Evolutionary conservation across 768 basidiomycete species (phyloP).

Genomic region (Trametes maxima): DNA sequence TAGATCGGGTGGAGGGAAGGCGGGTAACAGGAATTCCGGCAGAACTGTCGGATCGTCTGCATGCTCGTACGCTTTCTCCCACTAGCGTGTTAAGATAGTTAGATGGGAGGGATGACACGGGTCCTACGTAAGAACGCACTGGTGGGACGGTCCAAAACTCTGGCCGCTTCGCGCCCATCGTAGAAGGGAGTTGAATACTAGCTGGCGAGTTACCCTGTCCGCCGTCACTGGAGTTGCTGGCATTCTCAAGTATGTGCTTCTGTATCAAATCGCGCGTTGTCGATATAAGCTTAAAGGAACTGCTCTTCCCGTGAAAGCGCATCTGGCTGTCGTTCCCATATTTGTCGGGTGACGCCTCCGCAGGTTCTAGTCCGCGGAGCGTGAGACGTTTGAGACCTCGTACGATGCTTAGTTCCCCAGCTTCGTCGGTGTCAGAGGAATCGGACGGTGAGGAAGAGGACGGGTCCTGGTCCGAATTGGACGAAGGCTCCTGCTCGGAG

Average conservation of each 20-base stretch:
- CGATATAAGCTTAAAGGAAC: slow-evolving; percentile 55
- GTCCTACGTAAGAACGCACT: slow-evolving; percentile 42
- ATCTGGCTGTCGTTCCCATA: slow-evolving; percentile 42
- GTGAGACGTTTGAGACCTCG: slow-evolving; percentile 41
- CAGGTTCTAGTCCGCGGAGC: slow-evolving; percentile 41
- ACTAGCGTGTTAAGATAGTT: slow-evolving; percentile 13
- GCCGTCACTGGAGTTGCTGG: slow-evolving; percentile 35
- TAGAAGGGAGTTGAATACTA: slow-evolving; percentile 21
- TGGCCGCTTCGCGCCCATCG: slow-evolving; percentile 33
- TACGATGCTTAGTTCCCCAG: slow-evolving; percentile 43
- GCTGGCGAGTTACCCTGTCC: slow-evolving; percentile 19
- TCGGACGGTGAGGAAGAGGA: slow-evolving; percentile 22
- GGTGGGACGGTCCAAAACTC: slow-evolving; percentile 61
- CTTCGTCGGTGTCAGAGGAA: slow-evolving; percentile 41
- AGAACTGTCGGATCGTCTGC: slow-evolving; percentile 21
- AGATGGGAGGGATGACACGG: not conserved
- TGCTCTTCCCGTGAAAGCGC: slow-evolving; percentile 67
- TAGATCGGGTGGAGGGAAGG: slow-evolving; percentile 68
- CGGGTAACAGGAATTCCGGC: slow-evolving; percentile 36
- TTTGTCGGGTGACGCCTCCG: slow-evolving; percentile 34
- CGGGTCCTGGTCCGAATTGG: slow-evolving; percentile 18
- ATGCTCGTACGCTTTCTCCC: slow-evolving; percentile 46
- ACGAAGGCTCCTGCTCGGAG: slow-evolving; percentile 7
- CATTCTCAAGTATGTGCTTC: slow-evolving; percentile 48
- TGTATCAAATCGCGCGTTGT: slow-evolving; percentile 55